Evolutionary conservation across 1,139 yeast genomes (phyloP).

Genomic region (Wickerhamiella infanticola): DNA sequence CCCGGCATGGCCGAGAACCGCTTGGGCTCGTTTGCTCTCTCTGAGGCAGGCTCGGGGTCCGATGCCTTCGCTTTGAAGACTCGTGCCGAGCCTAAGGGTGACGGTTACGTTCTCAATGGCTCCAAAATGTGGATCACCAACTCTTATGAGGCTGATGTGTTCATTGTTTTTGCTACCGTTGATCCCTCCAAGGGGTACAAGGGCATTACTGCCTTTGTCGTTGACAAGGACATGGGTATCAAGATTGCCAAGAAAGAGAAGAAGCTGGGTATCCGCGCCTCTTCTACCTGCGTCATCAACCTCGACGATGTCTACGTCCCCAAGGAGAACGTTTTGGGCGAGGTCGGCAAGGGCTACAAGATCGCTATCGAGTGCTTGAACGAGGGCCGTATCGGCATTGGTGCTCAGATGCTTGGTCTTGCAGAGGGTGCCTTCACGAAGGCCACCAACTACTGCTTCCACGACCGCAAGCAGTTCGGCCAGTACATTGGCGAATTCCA

Average conservation of each 20-base stretch:
- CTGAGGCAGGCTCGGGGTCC: constrained; percentile 31
- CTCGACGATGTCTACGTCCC: constrained; percentile 31
- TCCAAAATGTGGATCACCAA: constrained; percentile 34
- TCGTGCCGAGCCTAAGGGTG: constrained; percentile 30
- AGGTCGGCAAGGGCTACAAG: constrained; percentile 32
- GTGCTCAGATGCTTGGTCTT: constrained; percentile 32
- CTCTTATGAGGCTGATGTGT: constrained; percentile 31
- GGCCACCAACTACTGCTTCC: constrained; percentile 27
- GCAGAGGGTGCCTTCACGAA: constrained; percentile 31
- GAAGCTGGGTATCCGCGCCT: constrained; percentile 31
- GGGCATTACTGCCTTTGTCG: constrained; percentile 33
- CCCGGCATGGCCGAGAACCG: constrained; percentile 26
- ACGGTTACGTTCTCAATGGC: constrained; percentile 27
- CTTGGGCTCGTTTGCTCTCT: constrained; percentile 29
- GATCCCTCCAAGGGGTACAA: constrained; percentile 31
- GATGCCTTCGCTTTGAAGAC: constrained; percentile 46
- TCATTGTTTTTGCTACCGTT: constrained; percentile 28
- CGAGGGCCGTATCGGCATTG: constrained; percentile 33
- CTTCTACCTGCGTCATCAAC: constrained; percentile 30
- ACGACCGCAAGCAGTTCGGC: constrained; percentile 32
- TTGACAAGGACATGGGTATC: constrained; percentile 28
- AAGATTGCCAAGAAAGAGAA: constrained; percentile 31
- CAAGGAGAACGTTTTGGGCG: constrained; percentile 29
- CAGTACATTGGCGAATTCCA: constrained; percentile 31
- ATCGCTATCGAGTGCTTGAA: constrained; percentile 31